A percentile compares a stretch with the other conserved stretches of the same genome.
Conservation (phyloP, 2,329 filamentous ascomycete genomes). For the Aspergillus arachidicola region DNA sequence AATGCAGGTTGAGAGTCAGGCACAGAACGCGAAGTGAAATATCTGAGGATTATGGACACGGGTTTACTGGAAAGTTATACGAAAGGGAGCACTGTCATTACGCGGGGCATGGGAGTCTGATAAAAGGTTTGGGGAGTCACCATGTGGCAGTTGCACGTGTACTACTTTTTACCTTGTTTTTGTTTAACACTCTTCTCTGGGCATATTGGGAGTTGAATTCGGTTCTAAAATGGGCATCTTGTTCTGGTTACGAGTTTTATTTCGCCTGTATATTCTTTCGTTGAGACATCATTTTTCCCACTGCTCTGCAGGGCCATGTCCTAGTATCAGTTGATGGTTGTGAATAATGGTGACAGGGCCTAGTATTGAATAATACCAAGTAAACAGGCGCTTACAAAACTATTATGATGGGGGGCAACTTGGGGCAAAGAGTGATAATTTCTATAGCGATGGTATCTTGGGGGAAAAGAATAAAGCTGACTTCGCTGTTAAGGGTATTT, state of each 20-base stretch:
- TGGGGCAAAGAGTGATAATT: neutral
- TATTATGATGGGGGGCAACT: neutral
- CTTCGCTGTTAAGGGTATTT: slow-evolving; percentile 11
- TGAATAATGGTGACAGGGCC: neutral
- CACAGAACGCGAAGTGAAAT: slow-evolving; percentile 20
- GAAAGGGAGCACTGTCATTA: slow-evolving; percentile 2
- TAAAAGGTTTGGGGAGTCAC: neutral
- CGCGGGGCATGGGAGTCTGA: slow-evolving; percentile 9
- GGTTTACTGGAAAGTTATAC: neutral
- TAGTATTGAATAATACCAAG: neutral
- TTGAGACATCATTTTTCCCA: neutral
- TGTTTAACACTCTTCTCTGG: slow-evolving; percentile 39
- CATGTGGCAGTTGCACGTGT: slow-evolving; percentile 22
- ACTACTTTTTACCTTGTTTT: slow-evolving; percentile 16
- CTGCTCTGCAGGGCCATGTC: neutral
- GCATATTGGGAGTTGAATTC: slow-evolving; percentile 32
- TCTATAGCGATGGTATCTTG: slow-evolving; percentile 2
- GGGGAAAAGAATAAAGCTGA: neutral
- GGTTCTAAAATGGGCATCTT: slow-evolving; percentile 7
- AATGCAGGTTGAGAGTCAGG: slow-evolving; percentile 13
- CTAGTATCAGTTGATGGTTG: neutral
- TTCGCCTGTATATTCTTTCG: slow-evolving; percentile 8
- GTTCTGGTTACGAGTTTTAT: slow-evolving; percentile 2
- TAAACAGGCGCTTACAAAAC: neutral
- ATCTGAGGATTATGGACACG: too few relatives aligned